These are phyloP conservation scores for Neurospora cerealis DNA, from an alignment of 495 filamentous ascomycete species.

Conservation along the genomic window DNA sequence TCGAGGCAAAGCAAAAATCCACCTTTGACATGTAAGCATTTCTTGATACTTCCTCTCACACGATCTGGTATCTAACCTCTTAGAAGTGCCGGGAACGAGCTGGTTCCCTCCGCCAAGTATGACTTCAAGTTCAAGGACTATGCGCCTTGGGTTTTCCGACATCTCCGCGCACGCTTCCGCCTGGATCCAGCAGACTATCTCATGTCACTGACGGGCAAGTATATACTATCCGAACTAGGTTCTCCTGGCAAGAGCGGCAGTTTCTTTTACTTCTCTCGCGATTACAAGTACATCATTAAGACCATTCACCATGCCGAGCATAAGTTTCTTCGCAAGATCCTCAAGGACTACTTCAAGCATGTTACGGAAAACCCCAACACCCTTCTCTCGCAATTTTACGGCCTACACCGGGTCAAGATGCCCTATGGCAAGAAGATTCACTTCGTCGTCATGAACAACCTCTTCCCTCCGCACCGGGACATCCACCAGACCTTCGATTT, in stretches of 20 bases:
- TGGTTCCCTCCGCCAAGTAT: constrained; percentile 97
- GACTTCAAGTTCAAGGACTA: constrained; percentile 99
- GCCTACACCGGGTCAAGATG: constrained; percentile 95
- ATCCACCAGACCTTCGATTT: constrained; percentile 96
- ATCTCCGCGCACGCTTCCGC: constrained; percentile 77
- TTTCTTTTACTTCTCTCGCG: constrained; percentile 99
- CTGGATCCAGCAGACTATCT: constrained; percentile 96
- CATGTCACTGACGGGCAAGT: constrained; percentile 97
- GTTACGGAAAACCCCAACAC: constrained; percentile 92
- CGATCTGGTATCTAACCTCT: constrained; percentile 3
- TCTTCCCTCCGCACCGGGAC: constrained; percentile 94
- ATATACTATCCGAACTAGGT: constrained; percentile 93
- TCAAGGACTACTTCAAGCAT: constrained; percentile 91
- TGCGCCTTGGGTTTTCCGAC: constrained; percentile 96
- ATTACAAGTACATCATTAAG: constrained; percentile 99
- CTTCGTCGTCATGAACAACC: constrained; percentile 99
- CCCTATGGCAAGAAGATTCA: constrained; percentile 97
- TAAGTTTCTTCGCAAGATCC: constrained; percentile 83
- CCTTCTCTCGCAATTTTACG: constrained; percentile 95
- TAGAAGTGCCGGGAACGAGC: constrained; percentile 79
- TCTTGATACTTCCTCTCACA: not conserved
- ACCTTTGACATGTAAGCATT: constrained; percentile 79
- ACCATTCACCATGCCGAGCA: constrained; percentile 97
- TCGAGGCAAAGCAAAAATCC: constrained; percentile 88
- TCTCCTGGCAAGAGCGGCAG: constrained; percentile 97